Conservation (phyloP, 1,139 yeast genomes). For the Sugiyamaella paludigena region DNA sequence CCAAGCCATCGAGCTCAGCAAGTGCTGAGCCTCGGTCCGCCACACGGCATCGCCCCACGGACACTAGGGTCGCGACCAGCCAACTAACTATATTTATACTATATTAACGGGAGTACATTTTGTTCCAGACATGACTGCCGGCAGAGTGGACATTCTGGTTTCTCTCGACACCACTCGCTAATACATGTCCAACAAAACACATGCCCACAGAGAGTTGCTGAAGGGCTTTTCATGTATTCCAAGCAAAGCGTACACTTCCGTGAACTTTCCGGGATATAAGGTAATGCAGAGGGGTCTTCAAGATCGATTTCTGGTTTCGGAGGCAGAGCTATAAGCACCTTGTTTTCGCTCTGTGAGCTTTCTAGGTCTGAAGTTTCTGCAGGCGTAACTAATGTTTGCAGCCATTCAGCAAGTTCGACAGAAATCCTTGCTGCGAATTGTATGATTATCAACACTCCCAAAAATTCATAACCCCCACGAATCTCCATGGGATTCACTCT, state of each 20-base stretch:
- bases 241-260: conserved; percentile 83
- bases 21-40: not conserved
- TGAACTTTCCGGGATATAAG: conserved; percentile 68
- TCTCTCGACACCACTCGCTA: conserved; percentile 82
- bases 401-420: not conserved
- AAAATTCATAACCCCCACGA: conserved; percentile 61
- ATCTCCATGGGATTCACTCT: conserved; percentile 33
- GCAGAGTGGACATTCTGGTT: conserved; percentile 89
- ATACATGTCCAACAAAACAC: conserved; percentile 91
- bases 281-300: conserved; percentile 53
- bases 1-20: not conserved
- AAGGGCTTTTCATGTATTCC: conserved; percentile 74
- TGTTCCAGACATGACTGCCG: conserved; percentile 74
- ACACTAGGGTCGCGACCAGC: no score
- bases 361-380: conserved; percentile 30
- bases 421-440: conserved; percentile 44
- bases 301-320: conserved; percentile 44
- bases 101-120: conserved; percentile 65
- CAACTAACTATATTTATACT: no score
- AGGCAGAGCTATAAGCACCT: not conserved
- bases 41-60: no score
- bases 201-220: conserved; percentile 90
- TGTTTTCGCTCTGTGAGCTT: conserved; percentile 16
- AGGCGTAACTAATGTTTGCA: conserved; percentile 29
- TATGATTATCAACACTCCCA: conserved; percentile 66